Conservation (phyloP, 2,329 filamentous ascomycete genomes). For the Ophiocordyceps camponoti-saundersi region DNA sequence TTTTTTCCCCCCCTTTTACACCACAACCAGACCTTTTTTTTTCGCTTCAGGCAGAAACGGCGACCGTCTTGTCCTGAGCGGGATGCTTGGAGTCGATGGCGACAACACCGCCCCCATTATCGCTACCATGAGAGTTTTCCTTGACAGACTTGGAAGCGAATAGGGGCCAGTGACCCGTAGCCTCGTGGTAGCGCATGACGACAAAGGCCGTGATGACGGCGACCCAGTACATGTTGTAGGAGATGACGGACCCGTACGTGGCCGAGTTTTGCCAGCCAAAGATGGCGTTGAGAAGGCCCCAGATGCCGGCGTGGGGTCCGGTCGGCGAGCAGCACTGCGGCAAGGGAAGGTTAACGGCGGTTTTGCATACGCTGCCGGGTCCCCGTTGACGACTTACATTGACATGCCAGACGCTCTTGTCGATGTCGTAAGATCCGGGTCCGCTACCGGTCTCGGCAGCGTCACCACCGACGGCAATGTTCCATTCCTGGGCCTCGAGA, state of each 20-base stretch:
- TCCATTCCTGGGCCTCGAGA: conserved; percentile 56
- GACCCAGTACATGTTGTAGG: conserved; percentile 82
- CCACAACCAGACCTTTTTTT: too few relatives aligned
- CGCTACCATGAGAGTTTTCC: conserved; percentile 8
- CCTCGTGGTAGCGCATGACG: conserved; percentile 49
- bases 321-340: conserved; percentile 58
- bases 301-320: conserved; percentile 57
- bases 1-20: too few relatives aligned
- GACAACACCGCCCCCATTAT: not conserved
- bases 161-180: conserved; percentile 27
- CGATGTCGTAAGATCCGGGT: conserved; percentile 64
- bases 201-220: conserved; percentile 53
- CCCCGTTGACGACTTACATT: conserved; percentile 44
- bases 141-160: conserved; percentile 13
- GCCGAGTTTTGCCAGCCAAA: conserved; percentile 81
- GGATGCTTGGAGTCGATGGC: conserved; percentile 7
- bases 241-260: conserved; percentile 72
- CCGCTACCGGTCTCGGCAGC: conserved; percentile 34
- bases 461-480: conserved; percentile 42
- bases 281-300: conserved; percentile 77
- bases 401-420: conserved; percentile 65
- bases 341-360: not conserved
- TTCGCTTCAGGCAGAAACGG: conserved; percentile 2
- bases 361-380: too few relatives aligned
- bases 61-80: conserved; percentile 10